Evolutionary conservation across 495 filamentous ascomycete species (phyloP).

Genomic region (Darksidea phi): DNA sequence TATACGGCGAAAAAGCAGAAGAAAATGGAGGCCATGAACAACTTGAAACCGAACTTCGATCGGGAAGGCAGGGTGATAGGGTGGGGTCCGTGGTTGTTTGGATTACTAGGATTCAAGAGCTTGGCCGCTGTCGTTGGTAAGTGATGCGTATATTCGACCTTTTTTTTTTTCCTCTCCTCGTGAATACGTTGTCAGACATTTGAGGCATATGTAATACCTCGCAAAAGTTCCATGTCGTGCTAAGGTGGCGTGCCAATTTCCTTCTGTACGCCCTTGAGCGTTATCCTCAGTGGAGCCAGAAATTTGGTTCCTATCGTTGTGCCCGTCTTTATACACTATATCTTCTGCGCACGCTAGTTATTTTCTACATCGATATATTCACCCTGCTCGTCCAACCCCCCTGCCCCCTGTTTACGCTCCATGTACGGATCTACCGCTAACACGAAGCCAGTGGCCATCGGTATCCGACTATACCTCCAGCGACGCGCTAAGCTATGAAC

Average conservation of each 20-base stretch:
- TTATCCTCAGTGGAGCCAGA: too few relatives aligned
- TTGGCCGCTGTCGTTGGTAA: conserved; percentile 33
- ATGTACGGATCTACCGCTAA: conserved; percentile 7
- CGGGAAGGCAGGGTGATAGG: conserved; percentile 59
- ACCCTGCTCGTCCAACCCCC: too few relatives aligned
- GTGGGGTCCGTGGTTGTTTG: conserved; percentile 30
- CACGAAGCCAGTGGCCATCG: conserved; percentile 20
- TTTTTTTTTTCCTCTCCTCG: neutral
- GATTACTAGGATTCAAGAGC: conserved; percentile 22
- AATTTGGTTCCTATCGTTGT: too few relatives aligned
- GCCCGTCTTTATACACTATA: too few relatives aligned
- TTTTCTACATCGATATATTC: too few relatives aligned
- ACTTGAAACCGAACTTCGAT: conserved; percentile 75
- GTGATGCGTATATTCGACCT: conserved; percentile 3
- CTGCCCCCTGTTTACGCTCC: too few relatives aligned
- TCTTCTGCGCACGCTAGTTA: too few relatives aligned
- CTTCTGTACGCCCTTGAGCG: too few relatives aligned
- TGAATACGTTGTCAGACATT: too few relatives aligned
- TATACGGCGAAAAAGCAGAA: conserved; percentile 61
- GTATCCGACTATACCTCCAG: conserved; percentile 31
- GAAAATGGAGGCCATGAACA: conserved; percentile 57
- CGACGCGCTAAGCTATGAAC: conserved; percentile 24
- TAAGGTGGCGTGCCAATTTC: too few relatives aligned
- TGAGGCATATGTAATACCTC: too few relatives aligned
- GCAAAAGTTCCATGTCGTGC: too few relatives aligned